A percentile compares a stretch with the other conserved stretches of the same genome.
Conservation (phyloP, 176 grass and related monocot genomes). For the Rhipidocladum racemiflorum region DNA sequence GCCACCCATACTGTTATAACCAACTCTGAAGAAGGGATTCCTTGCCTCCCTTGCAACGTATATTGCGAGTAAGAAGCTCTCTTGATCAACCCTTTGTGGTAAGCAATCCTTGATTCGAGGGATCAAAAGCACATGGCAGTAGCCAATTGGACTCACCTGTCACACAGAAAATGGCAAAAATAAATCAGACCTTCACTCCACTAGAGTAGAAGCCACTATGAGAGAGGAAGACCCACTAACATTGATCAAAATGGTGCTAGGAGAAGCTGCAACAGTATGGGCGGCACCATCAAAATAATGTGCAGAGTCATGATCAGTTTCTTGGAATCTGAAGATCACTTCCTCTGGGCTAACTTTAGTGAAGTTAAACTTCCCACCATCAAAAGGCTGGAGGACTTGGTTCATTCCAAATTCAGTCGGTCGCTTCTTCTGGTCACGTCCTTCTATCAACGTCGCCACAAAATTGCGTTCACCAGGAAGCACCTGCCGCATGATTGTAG, state of each 20-base stretch:
- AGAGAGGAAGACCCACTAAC: constrained; percentile 5
- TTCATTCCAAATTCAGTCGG: constrained; percentile 82
- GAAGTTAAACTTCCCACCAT: constrained; percentile 57
- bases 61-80: constrained; percentile 57
- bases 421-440: constrained; percentile 81
- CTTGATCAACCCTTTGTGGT: constrained; percentile 50
- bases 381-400: constrained; percentile 69
- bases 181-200: neutral
- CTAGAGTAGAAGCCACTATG: neutral
- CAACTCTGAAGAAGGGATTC: constrained; percentile 55
- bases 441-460: constrained; percentile 66
- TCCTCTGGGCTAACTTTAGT: constrained; percentile 52
- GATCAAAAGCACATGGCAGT: constrained; percentile 66
- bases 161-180: neutral
- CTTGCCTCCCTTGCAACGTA: constrained; percentile 55
- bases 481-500: constrained; percentile 31
- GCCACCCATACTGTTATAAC: constrained; percentile 66
- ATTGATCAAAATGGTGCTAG: constrained; percentile 65
- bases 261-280: constrained; percentile 29
- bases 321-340: constrained; percentile 50
- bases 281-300: constrained; percentile 33
- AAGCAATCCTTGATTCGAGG: constrained; percentile 50
- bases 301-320: constrained; percentile 24
- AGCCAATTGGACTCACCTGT: constrained; percentile 68
- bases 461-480: constrained; percentile 64